Conservation (phyloP, 306 rosid species). For the Casuarina cunninghamiana region DNA sequence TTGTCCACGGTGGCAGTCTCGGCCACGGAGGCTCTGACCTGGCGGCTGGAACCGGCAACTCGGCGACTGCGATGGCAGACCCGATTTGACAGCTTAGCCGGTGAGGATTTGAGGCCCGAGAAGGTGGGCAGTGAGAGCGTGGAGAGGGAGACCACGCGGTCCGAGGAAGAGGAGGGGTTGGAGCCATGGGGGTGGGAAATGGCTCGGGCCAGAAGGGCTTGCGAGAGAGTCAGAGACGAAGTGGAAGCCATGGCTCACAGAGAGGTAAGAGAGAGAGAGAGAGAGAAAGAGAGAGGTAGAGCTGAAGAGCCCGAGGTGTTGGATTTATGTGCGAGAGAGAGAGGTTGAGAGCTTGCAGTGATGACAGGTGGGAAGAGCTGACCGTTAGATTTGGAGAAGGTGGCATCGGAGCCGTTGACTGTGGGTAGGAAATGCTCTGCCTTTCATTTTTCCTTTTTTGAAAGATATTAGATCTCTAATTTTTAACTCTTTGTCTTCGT, state of each 20-base stretch:
- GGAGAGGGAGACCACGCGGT: constrained; percentile 54
- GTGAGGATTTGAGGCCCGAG: constrained; percentile 61
- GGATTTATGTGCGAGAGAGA: constrained; percentile 26
- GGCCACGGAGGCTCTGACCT: constrained; percentile 47
- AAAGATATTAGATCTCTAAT: not conserved
- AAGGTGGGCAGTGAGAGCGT: constrained; percentile 52
- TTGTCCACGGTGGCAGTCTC: constrained; percentile 44
- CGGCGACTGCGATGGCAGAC: constrained; percentile 25
- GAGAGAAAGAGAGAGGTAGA: not conserved
- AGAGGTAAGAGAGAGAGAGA: not conserved
- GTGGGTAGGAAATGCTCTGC: constrained; percentile 51
- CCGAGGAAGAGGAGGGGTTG: constrained; percentile 40
- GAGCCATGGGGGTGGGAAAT: constrained; percentile 54
- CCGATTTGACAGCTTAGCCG: constrained; percentile 15
- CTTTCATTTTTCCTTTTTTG: constrained; percentile 32
- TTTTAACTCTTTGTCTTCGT: not conserved
- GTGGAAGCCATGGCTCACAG: constrained; percentile 67
- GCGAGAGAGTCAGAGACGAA: constrained; percentile 74
- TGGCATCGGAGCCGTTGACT: constrained; percentile 40
- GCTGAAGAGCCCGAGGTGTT: not conserved
- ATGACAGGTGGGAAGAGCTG: constrained; percentile 41
- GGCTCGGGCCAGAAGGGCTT: constrained; percentile 66
- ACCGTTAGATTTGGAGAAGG: constrained; percentile 36
- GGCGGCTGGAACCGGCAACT: constrained; percentile 18
- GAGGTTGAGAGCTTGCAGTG: not conserved